Evolutionary conservation across 768 basidiomycete species (phyloP), one percentile per base, ranked within the genome.

Genomic region (Trametes cingulata): DNA sequence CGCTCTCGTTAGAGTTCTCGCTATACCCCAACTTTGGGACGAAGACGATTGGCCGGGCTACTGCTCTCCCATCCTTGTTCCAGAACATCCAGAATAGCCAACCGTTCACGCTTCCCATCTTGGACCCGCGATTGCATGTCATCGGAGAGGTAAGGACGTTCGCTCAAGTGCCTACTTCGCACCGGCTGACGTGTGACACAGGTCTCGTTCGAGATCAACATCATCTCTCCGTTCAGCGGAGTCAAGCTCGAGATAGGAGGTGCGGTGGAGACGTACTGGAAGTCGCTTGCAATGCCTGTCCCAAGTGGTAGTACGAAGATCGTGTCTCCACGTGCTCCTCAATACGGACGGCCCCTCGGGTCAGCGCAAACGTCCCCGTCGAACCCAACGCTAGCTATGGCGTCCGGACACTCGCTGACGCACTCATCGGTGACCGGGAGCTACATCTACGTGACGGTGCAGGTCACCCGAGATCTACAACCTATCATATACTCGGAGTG

Each of bases 201-300:
- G 92, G 88, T 98, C 22, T 85, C 88, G 50, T 95, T 98, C 73
- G 93, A 93, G 68, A 80, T 93, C 33, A 91, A 85, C 67, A 83
- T 95, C 58, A 85, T 96, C 62, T 88, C 86, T 9, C 90, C 94
- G 0, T 98, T 98, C 75, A 85, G 88, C 58, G 94, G 92, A 2
- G 93, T 94, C 49, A 93, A 93, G 58, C 81, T 98, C 13, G 93
- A 95, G 75, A 90, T 98, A 55, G 95, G 95, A 22, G 96, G 97
- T 24, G 87, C 91, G 52, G 84, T 98, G 27, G 95, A 98, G 76
- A 99, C 96, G 0, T 99, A 99, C 73, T 99, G 97, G 97, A 98
- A 98, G 76, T 95, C 95, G 2, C 85, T 88, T 19, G 78, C 82
- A 3, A 76, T 77, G 19, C 78, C 83, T 14, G 71, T 67, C 15